Evolutionary conservation across 495 filamentous ascomycete genomes (phyloP), one percentile per base, ranked within the genome.

Genomic region (Annulohypoxylon bovei): DNA sequence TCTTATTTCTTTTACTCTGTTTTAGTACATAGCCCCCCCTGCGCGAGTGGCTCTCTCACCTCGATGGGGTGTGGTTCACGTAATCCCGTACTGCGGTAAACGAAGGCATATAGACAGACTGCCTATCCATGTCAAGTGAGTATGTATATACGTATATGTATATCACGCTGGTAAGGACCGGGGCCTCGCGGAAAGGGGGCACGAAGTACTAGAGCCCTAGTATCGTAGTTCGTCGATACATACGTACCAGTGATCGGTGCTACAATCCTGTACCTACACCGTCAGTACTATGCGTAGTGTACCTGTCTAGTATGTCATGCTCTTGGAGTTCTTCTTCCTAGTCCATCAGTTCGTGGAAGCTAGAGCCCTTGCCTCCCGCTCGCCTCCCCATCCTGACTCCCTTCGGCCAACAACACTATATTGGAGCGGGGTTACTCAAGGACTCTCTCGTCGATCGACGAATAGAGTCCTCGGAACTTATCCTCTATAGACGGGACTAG

Each of bases 401-500:
- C 71, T 67, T 80, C 71, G 69, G 71, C 72, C 68, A 67, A 68
- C 62, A 37, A 56, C 59, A 67, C 59, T 67, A 72, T 67, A 63
- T 75, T 75, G 73, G 70, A 81, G 82, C 81, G 80, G 81, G 81
- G 84, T 79, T 81, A 75, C 74, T 57, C 71, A 75, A 44, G 35
- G 25, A 53, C 61, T 12, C 44, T 42, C 14, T 67, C 74, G 72
- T 75, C 68, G 71, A 73, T 80, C 76, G 77, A 80, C 78, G 80
- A 81, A 80, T 83, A 74, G 81, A 79, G 80, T 79, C 81, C 69
- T 77, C 76, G 52, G 70, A 77, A 81, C 81, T 82, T 85, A 83
- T 83, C 81, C 81, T 76, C 74, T 79, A 74, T 70, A 68, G 70
- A 59, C 64, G 54, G 69, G 59, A 61, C 54, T 54, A 67, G 64